Percentiles rank a stretch among this genome's conserved stretches.
Conservation (phyloP, 2,329 filamentous ascomycete genomes). For the Aspergillus sp. region DNA sequence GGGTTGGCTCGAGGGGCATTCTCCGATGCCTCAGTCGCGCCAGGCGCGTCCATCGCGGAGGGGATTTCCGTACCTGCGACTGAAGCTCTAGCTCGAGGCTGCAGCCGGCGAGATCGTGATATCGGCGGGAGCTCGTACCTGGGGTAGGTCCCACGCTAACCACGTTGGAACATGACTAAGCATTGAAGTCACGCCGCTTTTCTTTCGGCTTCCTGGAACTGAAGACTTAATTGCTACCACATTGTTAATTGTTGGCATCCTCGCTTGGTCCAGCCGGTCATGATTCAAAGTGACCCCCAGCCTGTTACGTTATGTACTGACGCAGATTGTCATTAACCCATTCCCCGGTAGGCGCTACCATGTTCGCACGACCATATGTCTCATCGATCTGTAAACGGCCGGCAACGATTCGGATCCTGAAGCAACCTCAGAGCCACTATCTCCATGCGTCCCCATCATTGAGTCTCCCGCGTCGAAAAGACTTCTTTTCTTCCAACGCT, state of each 20-base stretch:
- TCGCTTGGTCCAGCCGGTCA: not conserved
- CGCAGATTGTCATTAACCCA: not conserved
- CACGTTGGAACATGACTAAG: conserved; percentile 11
- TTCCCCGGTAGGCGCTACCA: conserved; percentile 27
- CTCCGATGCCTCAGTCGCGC: conserved; percentile 29
- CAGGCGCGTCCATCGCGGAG: conserved; percentile 41
- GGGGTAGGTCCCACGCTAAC: conserved; percentile 12
- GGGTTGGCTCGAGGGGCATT: conserved; percentile 21
- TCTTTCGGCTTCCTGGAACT: not conserved
- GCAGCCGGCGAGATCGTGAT: conserved; percentile 11
- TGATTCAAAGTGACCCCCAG: not conserved
- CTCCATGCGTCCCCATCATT: conserved; percentile 36
- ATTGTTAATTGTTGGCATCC: not conserved
- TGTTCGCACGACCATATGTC: conserved; percentile 35
- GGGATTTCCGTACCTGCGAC: conserved; percentile 23
- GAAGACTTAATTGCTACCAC: not conserved
- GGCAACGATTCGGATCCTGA: conserved; percentile 21
- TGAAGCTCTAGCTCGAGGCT: conserved; percentile 16
- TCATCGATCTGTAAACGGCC: conserved; percentile 34
- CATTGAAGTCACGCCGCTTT: conserved; percentile 2
- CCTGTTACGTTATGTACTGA: conserved; percentile 4
- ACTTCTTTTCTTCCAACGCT: conserved; percentile 67
- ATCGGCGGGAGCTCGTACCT: conserved; percentile 14
- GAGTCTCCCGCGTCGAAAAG: conserved; percentile 52
- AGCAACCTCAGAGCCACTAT: conserved; percentile 34